Evolutionary conservation across 805 yeast genomes (phyloP), one percentile per base, ranked within the genome.

Genomic region (Saturnispora besseyi): DNA sequence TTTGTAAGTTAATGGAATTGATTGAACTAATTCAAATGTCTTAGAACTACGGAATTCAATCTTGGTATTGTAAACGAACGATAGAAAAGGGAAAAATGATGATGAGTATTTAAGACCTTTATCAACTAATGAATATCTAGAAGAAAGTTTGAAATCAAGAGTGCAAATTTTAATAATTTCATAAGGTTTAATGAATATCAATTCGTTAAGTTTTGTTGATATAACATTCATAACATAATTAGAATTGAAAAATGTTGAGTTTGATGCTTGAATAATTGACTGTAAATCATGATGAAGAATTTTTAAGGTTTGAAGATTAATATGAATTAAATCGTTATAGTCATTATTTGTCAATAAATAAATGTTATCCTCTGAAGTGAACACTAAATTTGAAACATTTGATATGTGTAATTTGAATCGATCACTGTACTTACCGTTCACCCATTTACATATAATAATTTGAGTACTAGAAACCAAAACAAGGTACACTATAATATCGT

Each of bases 81-180:
- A 45, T 12, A 74, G 51, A 52, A 71, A 75, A 0, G 78, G 78
- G 46, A 70, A 68, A 62, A 37, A 64, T 61, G 52, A 59, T 68
- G 30, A 57, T 62, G 13, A 70, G 55, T 46, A 51, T 50, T 28
- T 57, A 53, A 9, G 73, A 56, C 43, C 54, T 58, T 37, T 24
- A 3, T 21, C 47, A 3, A n/a, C 22, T 24, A 41, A 34, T 32
- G 38, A 22, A 30, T 52, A 61, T 11, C 64, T 64, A 45, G 47
- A 30, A 4, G 44, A 41, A 11, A 43, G 47, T 6, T 30, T 28
- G 31, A 49, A 32, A 11, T 33, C 36, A 3, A 56, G 46, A 3
- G 54, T 47, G 36, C 57, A 54, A 8, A 61, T 46, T 34, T 60
- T 58, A 18, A 64, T 53, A 7, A 61, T 48, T 41, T 57, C 55